These are phyloP conservation scores for Penicillium sp. DNA, from an alignment of 2,329 filamentous ascomycete genomes.

Conservation along the genomic window DNA sequence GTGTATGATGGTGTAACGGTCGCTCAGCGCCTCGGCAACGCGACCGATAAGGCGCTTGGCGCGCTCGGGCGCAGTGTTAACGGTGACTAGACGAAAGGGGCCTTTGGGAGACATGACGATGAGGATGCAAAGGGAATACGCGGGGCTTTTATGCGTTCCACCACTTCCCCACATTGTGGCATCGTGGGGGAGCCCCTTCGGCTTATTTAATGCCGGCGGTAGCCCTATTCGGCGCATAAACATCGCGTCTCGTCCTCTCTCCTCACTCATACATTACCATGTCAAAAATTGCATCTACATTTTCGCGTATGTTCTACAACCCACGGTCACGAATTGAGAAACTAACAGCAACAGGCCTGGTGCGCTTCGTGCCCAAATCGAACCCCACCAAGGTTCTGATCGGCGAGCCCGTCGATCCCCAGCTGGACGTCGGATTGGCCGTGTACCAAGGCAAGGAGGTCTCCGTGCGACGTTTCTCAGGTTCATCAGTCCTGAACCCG, in stretches of 20 bases:
- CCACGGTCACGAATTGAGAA: background rate
- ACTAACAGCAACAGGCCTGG: conserved; percentile 47
- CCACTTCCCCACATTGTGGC: conserved; percentile 19
- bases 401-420: conserved; percentile 52
- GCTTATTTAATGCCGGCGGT: conserved; percentile 20
- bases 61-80: conserved; percentile 63
- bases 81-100: conserved; percentile 61
- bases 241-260: background rate
- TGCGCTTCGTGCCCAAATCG: conserved; percentile 55
- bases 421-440: conserved; percentile 56
- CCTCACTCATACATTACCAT: conserved; percentile 17
- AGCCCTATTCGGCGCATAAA: conserved; percentile 24
- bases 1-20: conserved; percentile 60
- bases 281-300: conserved; percentile 37
- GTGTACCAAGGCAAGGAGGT: conserved; percentile 55
- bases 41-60: conserved; percentile 60
- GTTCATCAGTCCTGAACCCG: conserved; percentile 54
- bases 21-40: conserved; percentile 58
- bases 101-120: conserved; percentile 44
- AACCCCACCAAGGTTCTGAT: conserved; percentile 50
- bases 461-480: conserved; percentile 54
- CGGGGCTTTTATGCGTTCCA: conserved; percentile 12
- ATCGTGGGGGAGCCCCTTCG: conserved; percentile 11
- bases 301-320: conserved; percentile 29
- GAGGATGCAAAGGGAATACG: conserved; percentile 13